Base-by-base conservation (phyloP, 2,329 filamentous ascomycete species). In the Fusarium falciforme region DNA sequence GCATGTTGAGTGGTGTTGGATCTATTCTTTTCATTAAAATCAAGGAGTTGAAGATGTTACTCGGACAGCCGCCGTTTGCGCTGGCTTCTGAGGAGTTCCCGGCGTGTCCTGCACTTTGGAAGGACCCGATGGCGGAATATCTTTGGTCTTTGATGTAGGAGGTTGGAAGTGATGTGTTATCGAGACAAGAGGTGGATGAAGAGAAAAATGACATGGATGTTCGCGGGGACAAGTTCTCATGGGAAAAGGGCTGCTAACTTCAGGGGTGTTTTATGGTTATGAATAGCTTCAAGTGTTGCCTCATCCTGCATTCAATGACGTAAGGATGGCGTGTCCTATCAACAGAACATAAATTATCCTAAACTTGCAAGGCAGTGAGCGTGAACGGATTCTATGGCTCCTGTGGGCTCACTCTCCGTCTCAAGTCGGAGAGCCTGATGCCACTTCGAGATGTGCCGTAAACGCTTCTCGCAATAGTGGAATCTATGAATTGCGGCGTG, bases 121-220 rank as follows among this genome's bases (percentile, higher is more conserved):
- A 68, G 25, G 71, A 73, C 6, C 40, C 67, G 5, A 31, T 55
- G 9, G 59, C 62, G 1, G 71, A 73, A 0, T 58, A 73, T 20
- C 3, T 73, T 10, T 73, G 71, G 71, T 73, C 71, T 2, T 62
- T 73, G 1, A 49, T 71, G 6, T 71, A 49, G 25, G 10, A 29
- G 3, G n/a, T 27, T 29, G 6, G 47, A n/a, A 6, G 6, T 7
- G 10, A 52, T 17, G 14, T 2, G 25, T 29, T 29, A n/a, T 29
- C 5, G 27, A 27, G 44, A 27, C 16, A n/a, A 11, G 5, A n/a
- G 25, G 47, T 6, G 16, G 14, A 29, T 29, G n/a, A 9, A 17
- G 25, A 49, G 14, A 29, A 9, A 29, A 11, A 27, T 29, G 22
- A 6, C 42, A 29, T n/a, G 16, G 8, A 11, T 12, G 3, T 52